phyloP scores from a whole-genome alignment of 306 rosid genomes.

The Castanea crenata region DNA sequence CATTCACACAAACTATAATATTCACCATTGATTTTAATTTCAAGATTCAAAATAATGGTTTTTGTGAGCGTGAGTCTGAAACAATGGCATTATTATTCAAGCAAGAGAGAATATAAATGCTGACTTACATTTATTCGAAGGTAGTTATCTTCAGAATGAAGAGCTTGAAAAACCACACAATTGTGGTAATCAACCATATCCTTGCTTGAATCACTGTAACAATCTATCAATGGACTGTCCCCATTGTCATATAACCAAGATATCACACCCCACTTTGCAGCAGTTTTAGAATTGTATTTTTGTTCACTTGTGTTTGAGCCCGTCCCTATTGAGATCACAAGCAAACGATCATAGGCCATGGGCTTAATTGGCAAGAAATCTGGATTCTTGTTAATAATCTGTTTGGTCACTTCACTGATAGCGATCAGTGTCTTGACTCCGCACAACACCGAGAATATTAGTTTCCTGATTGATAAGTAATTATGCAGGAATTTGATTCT shows the following conservation, averaged over 20 bases:
- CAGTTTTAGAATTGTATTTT: constrained; percentile 33
- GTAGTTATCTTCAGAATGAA: constrained; percentile 34
- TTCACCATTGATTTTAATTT: too few relatives aligned
- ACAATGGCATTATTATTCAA: not conserved
- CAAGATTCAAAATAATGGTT: too few relatives aligned
- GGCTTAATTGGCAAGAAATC: not conserved
- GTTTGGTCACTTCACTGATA: constrained; percentile 39
- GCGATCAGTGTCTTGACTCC: constrained; percentile 44
- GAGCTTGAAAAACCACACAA: constrained; percentile 32
- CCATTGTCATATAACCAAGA: constrained; percentile 38
- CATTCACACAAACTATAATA: too few relatives aligned
- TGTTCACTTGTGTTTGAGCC: constrained; percentile 36
- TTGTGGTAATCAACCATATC: constrained; percentile 50
- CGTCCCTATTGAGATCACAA: constrained; percentile 47
- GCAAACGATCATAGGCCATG: constrained; percentile 31
- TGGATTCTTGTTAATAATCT: constrained; percentile 25
- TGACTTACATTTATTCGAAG: constrained; percentile 43
- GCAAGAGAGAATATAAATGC: not conserved
- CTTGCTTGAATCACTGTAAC: constrained; percentile 27
- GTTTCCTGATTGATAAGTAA: not conserved
- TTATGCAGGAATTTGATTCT: not conserved
- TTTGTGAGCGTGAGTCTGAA: too few relatives aligned
- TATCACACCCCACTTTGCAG: constrained; percentile 43
- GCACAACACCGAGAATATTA: not conserved
- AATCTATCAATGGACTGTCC: constrained; percentile 35